Percentiles rank a stretch among this genome's conserved stretches.
Evolutionary conservation across 345 rosid species (phyloP).

Genomic region (Anacardium occidentale): DNA sequence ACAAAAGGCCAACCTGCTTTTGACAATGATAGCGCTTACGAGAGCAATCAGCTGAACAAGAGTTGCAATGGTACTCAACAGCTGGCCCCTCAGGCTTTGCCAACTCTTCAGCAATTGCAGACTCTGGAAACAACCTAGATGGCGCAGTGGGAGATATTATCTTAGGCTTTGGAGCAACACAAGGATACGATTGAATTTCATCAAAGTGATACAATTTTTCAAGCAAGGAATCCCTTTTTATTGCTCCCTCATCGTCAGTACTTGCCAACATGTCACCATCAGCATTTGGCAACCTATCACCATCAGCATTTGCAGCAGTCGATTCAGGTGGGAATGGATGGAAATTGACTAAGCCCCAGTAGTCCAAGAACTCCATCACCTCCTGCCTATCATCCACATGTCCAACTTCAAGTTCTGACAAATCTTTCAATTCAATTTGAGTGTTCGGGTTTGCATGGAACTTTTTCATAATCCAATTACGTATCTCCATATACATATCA

Average conservation of each 20-base stretch:
- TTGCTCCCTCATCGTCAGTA: constrained; percentile 12
- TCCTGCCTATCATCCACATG: constrained; percentile 79
- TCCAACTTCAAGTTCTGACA: constrained; percentile 74
- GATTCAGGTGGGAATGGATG: constrained; percentile 75
- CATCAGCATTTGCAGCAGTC: constrained; percentile 33
- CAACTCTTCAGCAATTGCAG: constrained; percentile 73
- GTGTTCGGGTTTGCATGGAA: constrained; percentile 69
- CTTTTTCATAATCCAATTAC: constrained; percentile 79
- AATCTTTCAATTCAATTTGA: constrained; percentile 65
- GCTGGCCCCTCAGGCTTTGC: constrained; percentile 75
- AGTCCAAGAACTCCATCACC: constrained; percentile 92
- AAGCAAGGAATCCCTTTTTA: constrained; percentile 48
- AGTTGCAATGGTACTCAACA: constrained; percentile 97
- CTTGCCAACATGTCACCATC: constrained; percentile 34
- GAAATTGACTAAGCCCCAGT: constrained; percentile 97
- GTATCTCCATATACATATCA: constrained; percentile 70
- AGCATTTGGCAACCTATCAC: constrained; percentile 34
- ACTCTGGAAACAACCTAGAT: constrained; percentile 72
- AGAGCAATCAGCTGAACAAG: constrained; percentile 97
- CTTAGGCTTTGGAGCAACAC: constrained; percentile 46
- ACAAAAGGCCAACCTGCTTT: constrained; percentile 63
- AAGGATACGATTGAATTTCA: constrained; percentile 47
- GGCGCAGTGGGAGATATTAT: constrained; percentile 48
- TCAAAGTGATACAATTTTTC: constrained; percentile 80
- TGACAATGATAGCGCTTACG: constrained; percentile 99